Conservation (phyloP, 1,284 basidiomycete genomes). For the Lignosus rhinocerotis region DNA sequence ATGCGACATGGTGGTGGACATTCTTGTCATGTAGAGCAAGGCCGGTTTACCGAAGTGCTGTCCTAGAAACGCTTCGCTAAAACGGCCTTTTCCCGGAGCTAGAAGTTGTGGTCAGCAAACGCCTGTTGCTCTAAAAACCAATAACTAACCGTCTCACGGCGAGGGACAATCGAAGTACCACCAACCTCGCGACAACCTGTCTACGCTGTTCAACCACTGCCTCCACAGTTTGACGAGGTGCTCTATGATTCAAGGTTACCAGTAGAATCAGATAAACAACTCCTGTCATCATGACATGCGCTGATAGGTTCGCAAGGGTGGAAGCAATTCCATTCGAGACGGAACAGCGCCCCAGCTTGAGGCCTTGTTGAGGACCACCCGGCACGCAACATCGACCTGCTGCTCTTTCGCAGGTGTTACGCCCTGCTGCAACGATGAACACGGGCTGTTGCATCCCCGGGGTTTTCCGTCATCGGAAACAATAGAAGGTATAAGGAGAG, state of each 20-base stretch:
- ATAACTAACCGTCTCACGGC: neutral
- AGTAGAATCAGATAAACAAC: too few relatives aligned
- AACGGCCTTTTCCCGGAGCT: neutral
- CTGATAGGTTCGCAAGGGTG: too few relatives aligned
- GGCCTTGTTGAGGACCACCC: too few relatives aligned
- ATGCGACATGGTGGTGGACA: neutral
- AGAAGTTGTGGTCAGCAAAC: neutral
- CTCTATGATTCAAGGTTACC: neutral
- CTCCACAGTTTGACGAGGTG: neutral
- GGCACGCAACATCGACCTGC: too few relatives aligned
- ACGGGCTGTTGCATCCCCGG: neutral
- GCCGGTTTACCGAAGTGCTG: neutral
- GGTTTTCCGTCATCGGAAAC: neutral
- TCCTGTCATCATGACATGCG: too few relatives aligned
- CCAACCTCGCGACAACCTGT: slow-evolving; percentile 5
- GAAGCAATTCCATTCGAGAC: too few relatives aligned
- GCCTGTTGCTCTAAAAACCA: neutral
- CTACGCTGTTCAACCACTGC: neutral
- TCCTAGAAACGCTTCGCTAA: neutral
- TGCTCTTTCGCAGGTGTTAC: too few relatives aligned
- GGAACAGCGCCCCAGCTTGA: too few relatives aligned
- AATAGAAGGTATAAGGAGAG: neutral
- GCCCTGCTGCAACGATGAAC: neutral
- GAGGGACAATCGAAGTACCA: neutral
- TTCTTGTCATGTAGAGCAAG: neutral